These are phyloP conservation scores for Camelina sativa DNA, from an alignment of 345 rosid species.

Conservation along the genomic window DNA sequence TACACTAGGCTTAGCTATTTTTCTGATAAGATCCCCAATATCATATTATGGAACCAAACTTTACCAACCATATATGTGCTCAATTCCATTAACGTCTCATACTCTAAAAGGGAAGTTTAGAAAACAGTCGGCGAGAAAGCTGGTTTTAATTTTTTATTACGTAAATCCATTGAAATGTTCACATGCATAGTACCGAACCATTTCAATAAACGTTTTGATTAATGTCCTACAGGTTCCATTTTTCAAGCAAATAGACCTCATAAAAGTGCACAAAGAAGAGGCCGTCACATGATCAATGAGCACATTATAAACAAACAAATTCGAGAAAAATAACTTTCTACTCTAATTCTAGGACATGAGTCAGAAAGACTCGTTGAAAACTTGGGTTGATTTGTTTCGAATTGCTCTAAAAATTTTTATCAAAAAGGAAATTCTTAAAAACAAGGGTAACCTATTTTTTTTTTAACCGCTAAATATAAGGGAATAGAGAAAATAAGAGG, in stretches of 20 bases:
- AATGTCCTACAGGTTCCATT: slow-evolving; percentile 8
- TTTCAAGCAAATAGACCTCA: slow-evolving; percentile 25
- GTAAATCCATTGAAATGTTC: no score
- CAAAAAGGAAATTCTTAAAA: neutral
- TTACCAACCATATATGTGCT: slow-evolving; percentile 25
- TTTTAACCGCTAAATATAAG: neutral
- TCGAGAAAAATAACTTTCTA: neutral
- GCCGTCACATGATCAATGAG: slow-evolving; percentile 26
- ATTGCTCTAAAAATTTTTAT: no score
- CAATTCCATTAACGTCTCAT: slow-evolving; percentile 20
- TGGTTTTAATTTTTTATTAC: no score
- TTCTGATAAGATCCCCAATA: slow-evolving; percentile 33
- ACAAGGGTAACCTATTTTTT: neutral
- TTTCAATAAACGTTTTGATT: slow-evolving; percentile 27
- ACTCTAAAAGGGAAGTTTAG: slow-evolving; percentile 22
- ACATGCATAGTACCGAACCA: no score
- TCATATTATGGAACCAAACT: slow-evolving; percentile 39
- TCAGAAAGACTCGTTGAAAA: neutral
- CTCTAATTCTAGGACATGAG: neutral
- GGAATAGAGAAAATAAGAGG: neutral
- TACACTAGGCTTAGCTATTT: slow-evolving; percentile 35
- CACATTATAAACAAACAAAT: slow-evolving; percentile 24
- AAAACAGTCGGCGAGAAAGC: slow-evolving; percentile 4
- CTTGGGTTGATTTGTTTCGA: neutral
- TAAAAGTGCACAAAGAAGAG: slow-evolving; percentile 18